Conservation (phyloP, 2,329 filamentous ascomycete species). For the Curvularia verruculosa region DNA sequence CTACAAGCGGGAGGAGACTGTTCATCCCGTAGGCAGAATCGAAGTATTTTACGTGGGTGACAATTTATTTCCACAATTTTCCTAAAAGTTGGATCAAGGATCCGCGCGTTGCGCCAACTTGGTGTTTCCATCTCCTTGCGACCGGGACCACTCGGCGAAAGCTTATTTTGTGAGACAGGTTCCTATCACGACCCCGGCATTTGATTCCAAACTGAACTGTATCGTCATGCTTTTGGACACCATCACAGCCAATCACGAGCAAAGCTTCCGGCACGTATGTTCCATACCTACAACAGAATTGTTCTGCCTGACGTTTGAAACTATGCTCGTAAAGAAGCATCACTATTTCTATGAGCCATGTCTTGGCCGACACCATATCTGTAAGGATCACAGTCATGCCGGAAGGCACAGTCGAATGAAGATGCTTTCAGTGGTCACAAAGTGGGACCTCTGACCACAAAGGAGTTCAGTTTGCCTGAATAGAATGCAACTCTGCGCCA, state of each 20-base stretch:
- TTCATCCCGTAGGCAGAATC: background rate
- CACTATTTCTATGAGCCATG: slow-evolving; percentile 26
- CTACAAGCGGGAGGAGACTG: background rate
- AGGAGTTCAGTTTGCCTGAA: slow-evolving; percentile 16
- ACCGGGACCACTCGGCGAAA: background rate
- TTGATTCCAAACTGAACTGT: background rate
- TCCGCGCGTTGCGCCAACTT: background rate
- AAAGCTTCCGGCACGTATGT: slow-evolving; percentile 25
- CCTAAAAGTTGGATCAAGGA: background rate
- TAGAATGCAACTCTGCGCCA: slow-evolving; percentile 2
- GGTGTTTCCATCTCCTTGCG: background rate
- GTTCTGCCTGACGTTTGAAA: slow-evolving; percentile 36
- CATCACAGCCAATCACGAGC: slow-evolving; percentile 13
- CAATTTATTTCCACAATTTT: background rate
- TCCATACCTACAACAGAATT: slow-evolving; percentile 36
- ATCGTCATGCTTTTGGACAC: slow-evolving; percentile 7
- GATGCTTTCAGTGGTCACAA: background rate
- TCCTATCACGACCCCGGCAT: background rate
- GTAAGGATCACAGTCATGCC: slow-evolving; percentile 22
- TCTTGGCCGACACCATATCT: slow-evolving; percentile 33
- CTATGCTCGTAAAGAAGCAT: slow-evolving; percentile 30
- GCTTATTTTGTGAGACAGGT: background rate
- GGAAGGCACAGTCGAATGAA: slow-evolving; percentile 19
- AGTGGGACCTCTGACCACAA: background rate
- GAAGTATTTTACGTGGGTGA: background rate